Percentiles rank a stretch among this genome's conserved stretches.
phyloP scores from a whole-genome alignment of 2,329 filamentous ascomycete species.

The Teratosphaeriaceae sp. region DNA sequence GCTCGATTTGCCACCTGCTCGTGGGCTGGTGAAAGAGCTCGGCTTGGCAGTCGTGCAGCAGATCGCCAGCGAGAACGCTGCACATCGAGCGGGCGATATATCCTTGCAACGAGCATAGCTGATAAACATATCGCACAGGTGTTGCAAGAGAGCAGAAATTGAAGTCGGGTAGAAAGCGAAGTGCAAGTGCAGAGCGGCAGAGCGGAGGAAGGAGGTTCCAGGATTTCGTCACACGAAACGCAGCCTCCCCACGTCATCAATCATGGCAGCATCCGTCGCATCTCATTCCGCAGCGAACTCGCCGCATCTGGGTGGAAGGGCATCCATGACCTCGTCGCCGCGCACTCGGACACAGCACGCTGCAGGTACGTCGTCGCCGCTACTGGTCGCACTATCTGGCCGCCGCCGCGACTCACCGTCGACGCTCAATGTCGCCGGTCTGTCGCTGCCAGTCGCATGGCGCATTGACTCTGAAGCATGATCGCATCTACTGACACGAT shows the following conservation, averaged over 20 bases:
- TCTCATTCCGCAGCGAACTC: conserved; percentile 20
- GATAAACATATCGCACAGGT: not conserved
- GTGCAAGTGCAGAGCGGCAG: not conserved
- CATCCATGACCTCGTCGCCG: conserved; percentile 21
- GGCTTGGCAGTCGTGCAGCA: not conserved
- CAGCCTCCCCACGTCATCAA: conserved; percentile 9
- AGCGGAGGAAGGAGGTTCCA: no score
- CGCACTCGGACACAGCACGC: conserved; percentile 15
- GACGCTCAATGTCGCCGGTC: not conserved
- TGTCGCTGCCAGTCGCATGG: not conserved
- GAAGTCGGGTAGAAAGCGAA: not conserved
- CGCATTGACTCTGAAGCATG: not conserved
- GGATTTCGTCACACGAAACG: conserved; percentile 1
- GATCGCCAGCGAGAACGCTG: no score
- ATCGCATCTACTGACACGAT: not conserved
- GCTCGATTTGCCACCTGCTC: not conserved
- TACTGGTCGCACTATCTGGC: not conserved
- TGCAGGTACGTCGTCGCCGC: conserved; percentile 19
- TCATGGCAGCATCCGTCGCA: conserved; percentile 16
- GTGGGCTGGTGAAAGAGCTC: not conserved
- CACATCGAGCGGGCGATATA: no score
- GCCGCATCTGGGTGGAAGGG: conserved; percentile 20
- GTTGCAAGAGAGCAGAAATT: not conserved
- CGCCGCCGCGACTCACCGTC: not conserved
- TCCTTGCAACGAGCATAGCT: no score